Conservation (phyloP, 768 basidiomycete species). For the Boletus sensibilis region DNA sequence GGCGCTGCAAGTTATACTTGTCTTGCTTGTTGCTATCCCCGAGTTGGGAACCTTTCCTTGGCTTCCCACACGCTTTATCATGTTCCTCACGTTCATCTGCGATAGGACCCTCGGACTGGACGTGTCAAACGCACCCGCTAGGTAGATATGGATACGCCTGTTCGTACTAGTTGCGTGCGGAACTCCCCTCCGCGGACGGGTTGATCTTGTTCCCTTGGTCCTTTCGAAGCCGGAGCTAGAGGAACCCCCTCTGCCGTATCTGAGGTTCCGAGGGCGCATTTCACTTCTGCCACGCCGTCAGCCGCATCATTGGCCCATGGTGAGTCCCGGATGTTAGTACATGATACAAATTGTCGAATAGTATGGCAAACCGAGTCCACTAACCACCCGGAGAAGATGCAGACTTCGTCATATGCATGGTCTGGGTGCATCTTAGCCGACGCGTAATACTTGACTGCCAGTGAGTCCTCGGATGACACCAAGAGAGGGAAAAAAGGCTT, state of each 20-base stretch:
- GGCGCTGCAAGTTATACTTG: constrained; percentile 20
- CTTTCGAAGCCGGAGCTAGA: constrained; percentile 15
- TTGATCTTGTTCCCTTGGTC: constrained; percentile 16
- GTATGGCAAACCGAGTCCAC: not conserved
- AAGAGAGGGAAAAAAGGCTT: not conserved
- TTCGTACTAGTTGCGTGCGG: constrained; percentile 3
- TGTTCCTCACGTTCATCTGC: constrained; percentile 23
- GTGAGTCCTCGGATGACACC: not conserved
- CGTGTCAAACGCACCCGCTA: constrained; percentile 8
- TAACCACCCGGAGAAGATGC: not conserved
- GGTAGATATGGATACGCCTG: constrained; percentile 4
- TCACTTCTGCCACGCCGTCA: constrained; percentile 6
- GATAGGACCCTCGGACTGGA: constrained; percentile 11
- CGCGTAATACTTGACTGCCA: not conserved
- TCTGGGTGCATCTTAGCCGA: not conserved
- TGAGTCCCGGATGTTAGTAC: not conserved
- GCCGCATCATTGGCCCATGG: constrained; percentile 1
- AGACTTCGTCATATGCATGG: not conserved
- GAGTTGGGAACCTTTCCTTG: constrained; percentile 14
- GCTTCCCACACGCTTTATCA: constrained; percentile 17
- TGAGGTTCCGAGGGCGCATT: constrained; percentile 3
- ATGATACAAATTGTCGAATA: not conserved
- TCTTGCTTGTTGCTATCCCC: constrained; percentile 23
- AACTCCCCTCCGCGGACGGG: constrained; percentile 27
- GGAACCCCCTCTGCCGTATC: constrained; percentile 9